Conservation (phyloP, 805 yeast genomes). For the Ogataea pilisensis region DNA sequence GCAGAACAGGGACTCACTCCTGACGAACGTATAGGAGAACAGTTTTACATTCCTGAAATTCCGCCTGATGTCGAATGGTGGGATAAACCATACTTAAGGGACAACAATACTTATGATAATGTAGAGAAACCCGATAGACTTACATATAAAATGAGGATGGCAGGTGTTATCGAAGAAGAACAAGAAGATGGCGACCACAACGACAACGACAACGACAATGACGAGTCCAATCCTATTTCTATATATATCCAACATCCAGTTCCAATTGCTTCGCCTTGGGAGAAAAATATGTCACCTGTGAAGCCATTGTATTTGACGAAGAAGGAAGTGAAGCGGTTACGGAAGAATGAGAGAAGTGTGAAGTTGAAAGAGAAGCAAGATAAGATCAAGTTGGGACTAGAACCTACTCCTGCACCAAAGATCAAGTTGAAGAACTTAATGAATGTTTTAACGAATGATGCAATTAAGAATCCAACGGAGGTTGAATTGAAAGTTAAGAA, state of each 20-base stretch:
- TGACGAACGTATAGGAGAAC: slow-evolving; percentile 53
- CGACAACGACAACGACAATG: slow-evolving; percentile 27
- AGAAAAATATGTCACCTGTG: slow-evolving; percentile 35
- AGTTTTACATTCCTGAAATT: slow-evolving; percentile 37
- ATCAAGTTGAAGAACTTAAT: slow-evolving; percentile 79
- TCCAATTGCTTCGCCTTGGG: slow-evolving; percentile 59
- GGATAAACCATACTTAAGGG: slow-evolving; percentile 59
- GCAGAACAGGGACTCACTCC: slow-evolving; percentile 44
- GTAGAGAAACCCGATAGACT: slow-evolving; percentile 27
- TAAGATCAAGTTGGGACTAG: slow-evolving; percentile 71
- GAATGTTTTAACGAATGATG: slow-evolving; percentile 81
- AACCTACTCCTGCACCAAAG: slow-evolving; percentile 87
- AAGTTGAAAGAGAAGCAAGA: slow-evolving; percentile 70
- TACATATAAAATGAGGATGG: slow-evolving; percentile 24
- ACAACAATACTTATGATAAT: slow-evolving; percentile 31
- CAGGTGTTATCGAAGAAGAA: not conserved
- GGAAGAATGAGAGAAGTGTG: slow-evolving; percentile 64
- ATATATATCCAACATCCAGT: slow-evolving; percentile 82
- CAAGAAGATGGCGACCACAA: not conserved
- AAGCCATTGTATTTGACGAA: slow-evolving; percentile 64
- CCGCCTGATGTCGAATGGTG: slow-evolving; percentile 87
- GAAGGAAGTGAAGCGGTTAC: slow-evolving; percentile 66
- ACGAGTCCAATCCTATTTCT: slow-evolving; percentile 50
- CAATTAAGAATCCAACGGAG: slow-evolving; percentile 83
- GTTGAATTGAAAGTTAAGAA: slow-evolving; percentile 68